phyloP scores from a whole-genome alignment of 768 basidiomycete species.

The Pulveroboletus sp. region DNA sequence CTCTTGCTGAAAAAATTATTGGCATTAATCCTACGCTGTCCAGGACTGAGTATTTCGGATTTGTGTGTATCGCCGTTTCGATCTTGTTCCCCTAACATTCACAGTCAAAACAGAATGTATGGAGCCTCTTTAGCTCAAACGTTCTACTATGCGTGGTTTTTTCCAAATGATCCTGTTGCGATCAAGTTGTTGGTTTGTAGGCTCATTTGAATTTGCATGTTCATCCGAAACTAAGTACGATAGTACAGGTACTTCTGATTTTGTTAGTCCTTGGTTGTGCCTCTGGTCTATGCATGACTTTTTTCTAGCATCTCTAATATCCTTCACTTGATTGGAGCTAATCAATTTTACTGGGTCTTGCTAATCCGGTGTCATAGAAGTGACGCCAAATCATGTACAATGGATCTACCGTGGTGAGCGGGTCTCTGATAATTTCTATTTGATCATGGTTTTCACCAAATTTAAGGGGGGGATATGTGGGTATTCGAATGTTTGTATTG shows the following conservation, averaged over 20 bases:
- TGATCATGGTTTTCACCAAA: neutral
- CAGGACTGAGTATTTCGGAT: neutral
- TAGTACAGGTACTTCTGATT: constrained; percentile 7
- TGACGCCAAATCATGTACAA: neutral
- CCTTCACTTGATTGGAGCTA: constrained; percentile 1
- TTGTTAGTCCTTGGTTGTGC: constrained; percentile 3
- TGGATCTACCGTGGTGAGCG: constrained; percentile 9
- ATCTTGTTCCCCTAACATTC: neutral
- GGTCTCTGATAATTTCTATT: neutral
- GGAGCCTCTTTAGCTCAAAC: constrained; percentile 7
- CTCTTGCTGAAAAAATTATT: neutral
- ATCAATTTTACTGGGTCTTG: constrained; percentile 4
- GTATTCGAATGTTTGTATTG: neutral
- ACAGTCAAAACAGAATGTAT: constrained; percentile 9
- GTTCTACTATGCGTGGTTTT: neutral
- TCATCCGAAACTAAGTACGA: neutral
- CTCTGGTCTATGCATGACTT: neutral
- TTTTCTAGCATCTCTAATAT: constrained; percentile 6
- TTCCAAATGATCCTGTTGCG: constrained; percentile 1
- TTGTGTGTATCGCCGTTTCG: neutral
- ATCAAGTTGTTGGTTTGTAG: constrained; percentile 14
- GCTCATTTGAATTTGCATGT: neutral
- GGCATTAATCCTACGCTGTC: neutral
- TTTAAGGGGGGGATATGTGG: constrained; percentile 11
- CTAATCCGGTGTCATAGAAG: constrained; percentile 6